These are phyloP conservation scores for Phaffia rhodozyma DNA, from an alignment of 1,284 basidiomycete species.

Conservation along the genomic window DNA sequence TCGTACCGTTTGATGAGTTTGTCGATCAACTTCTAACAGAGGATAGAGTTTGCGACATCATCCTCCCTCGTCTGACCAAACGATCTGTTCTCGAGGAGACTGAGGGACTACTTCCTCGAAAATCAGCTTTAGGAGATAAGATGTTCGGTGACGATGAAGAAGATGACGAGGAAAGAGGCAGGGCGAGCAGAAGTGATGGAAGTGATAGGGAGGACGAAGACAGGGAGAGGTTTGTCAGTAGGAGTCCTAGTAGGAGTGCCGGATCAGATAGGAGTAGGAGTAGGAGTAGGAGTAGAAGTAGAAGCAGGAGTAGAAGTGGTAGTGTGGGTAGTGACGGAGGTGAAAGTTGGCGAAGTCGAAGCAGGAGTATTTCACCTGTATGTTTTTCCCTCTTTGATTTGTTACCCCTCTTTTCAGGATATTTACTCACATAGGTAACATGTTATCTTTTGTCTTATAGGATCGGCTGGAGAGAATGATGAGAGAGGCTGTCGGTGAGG, in stretches of 20 bases:
- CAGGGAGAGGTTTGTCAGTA: constrained; percentile 17
- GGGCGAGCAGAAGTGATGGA: constrained; percentile 11
- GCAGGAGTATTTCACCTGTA: constrained; percentile 32
- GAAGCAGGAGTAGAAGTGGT: constrained; percentile 15
- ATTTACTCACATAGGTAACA: too few species aligned
- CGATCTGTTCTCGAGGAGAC: constrained; percentile 81
- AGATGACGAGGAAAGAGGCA: constrained; percentile 16
- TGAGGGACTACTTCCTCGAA: constrained; percentile 70
- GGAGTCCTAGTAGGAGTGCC: constrained; percentile 9
- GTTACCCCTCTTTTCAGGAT: too few species aligned
- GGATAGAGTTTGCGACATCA: constrained; percentile 92
- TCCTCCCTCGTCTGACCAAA: constrained; percentile 78
- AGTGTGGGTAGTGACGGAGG: constrained; percentile 19
- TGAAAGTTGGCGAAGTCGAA: constrained; percentile 29
- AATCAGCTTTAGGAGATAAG: constrained; percentile 66
- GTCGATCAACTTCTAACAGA: constrained; percentile 71
- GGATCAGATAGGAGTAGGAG: constrained; percentile 8
- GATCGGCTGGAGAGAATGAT: constrained; percentile 18
- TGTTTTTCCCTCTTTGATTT: too few species aligned
- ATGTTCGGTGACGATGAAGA: constrained; percentile 44
- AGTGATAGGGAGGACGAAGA: constrained; percentile 20
- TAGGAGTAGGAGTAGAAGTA: constrained; percentile 14
- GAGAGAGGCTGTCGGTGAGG: constrained; percentile 13
- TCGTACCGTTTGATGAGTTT: constrained; percentile 88
- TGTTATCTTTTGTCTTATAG: too few species aligned